Conservation (phyloP, 2,329 filamentous ascomycete species). For the Fusarium piperis region DNA sequence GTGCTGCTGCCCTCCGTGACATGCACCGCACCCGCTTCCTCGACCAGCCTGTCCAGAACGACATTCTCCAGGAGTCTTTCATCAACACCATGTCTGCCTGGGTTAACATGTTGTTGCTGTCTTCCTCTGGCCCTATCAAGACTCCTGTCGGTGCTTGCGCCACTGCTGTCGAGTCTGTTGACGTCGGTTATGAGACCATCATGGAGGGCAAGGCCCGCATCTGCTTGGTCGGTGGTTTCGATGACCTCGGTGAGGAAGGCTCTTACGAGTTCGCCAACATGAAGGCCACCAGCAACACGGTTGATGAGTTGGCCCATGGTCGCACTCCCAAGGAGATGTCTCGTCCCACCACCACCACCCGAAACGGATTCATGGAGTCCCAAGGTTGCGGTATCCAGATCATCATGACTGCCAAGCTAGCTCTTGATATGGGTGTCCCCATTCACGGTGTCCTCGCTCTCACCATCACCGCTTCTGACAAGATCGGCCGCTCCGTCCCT, state of each 20-base stretch:
- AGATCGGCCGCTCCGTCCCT: constrained; percentile 97
- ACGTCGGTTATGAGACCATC: constrained; percentile 98
- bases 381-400: constrained; percentile 98
- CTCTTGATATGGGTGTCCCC: constrained; percentile 97
- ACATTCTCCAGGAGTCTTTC: constrained; percentile 98
- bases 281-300: constrained; percentile 98
- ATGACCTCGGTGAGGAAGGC: constrained; percentile 99
- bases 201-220: constrained; percentile 97
- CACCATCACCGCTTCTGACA: constrained; percentile 96
- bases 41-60: constrained; percentile 97
- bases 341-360: constrained; percentile 92
- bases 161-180: constrained; percentile 95
- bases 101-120: constrained; percentile 99
- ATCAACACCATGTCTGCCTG: constrained; percentile 99
- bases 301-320: constrained; percentile 95
- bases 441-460: constrained; percentile 95
- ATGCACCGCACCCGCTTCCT: constrained; percentile 99
- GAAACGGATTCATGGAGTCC: constrained; percentile 99
- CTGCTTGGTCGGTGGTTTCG: constrained; percentile 97
- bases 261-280: constrained; percentile 99
- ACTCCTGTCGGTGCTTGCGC: constrained; percentile 98
- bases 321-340: constrained; percentile 98
- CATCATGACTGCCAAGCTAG: constrained; percentile 97
- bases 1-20: constrained; percentile 87
- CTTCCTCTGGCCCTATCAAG: constrained; percentile 97